Base-by-base conservation (phyloP, 2,329 filamentous ascomycete genomes). In the Fusarium praegraminearum region DNA sequence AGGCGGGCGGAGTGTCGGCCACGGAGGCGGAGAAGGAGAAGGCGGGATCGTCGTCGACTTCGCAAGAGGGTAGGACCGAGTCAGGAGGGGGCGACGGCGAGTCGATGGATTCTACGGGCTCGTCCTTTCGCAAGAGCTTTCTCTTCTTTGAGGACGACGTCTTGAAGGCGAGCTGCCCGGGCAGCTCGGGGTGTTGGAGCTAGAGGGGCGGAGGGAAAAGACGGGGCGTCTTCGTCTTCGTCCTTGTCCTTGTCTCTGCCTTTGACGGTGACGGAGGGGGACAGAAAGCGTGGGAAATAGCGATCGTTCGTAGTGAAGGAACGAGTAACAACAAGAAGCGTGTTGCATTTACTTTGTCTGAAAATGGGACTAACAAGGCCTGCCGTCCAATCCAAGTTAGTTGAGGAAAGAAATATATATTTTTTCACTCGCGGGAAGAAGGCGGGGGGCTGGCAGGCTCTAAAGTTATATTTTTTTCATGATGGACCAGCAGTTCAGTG, bases 121-220 rank as follows among this genome's bases (percentile, higher is more conserved):
- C 76, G 77, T 85, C 82, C 77, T 79, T 78, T 72, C 83, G 85
- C 76, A 81, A 83, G 76, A 90, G 86, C 86, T 88, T 90, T 85
- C 88, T 86, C 88, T 90, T 91, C 88, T 90, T 91, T 86, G 83
- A 85, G 83, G 87, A 90, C 88, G 88, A 90, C 89, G 89, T 91
- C 81, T 86, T 91, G 89, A 86, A 84, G 79, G 85, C 82, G 89
- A 90, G 89, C 89, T 90, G 88, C 88, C 79, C 79, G 74, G 75
- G 87, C 87, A 89, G 87, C 87, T 89, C 87, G 80, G 61, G 62
- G 60, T 52, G 41, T 47, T 38, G 30, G 24, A 41, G 38, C 49
- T 56, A 41, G 62, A 67, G 52, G 60, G 54, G 54, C 54, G 45
- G 62, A 59, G 60, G 58, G 66, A 46, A 65, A 62, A 55, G 63